phyloP scores from a whole-genome alignment of 352 stramenopile genomes.

The Pythium insidiosum region DNA sequence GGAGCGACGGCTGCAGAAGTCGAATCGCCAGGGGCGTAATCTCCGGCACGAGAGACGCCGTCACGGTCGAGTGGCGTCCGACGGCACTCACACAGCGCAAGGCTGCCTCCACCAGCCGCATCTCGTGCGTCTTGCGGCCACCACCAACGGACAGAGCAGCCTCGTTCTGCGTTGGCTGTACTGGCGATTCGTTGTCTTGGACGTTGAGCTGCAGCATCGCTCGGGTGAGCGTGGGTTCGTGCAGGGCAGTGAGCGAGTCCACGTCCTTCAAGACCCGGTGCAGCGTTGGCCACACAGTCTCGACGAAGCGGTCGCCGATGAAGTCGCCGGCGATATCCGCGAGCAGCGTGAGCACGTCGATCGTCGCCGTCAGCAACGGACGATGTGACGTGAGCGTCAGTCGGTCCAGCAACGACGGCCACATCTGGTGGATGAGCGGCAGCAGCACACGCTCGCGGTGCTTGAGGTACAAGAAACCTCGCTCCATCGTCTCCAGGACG shows the following conservation, averaged over 20 bases:
- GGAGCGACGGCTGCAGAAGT: slow-evolving; percentile 31
- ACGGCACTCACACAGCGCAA: slow-evolving; percentile 48
- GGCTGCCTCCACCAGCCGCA: slow-evolving; percentile 44
- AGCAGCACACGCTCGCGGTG: slow-evolving; percentile 42
- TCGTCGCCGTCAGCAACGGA: slow-evolving; percentile 47
- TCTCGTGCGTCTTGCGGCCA: slow-evolving; percentile 42
- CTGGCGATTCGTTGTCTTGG: slow-evolving; percentile 1
- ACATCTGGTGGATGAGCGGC: slow-evolving; percentile 68
- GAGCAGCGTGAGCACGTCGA: slow-evolving; percentile 43
- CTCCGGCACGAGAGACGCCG: slow-evolving; percentile 54
- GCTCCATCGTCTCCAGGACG: slow-evolving; percentile 57
- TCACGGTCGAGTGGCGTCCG: slow-evolving; percentile 24
- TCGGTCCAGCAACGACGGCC: slow-evolving; percentile 57
- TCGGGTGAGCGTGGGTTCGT: slow-evolving; percentile 32
- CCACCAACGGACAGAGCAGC: neutral
- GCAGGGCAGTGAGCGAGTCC: neutral
- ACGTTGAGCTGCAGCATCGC: slow-evolving; percentile 52
- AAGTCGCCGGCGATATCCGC: slow-evolving; percentile 61
- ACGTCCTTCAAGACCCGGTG: slow-evolving; percentile 28
- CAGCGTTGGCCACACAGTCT: slow-evolving; percentile 67
- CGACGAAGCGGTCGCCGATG: slow-evolving; percentile 71
- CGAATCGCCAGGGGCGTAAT: slow-evolving; percentile 30
- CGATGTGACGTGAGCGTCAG: slow-evolving; percentile 44
- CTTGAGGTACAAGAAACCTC: slow-evolving; percentile 46
- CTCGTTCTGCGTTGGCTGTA: neutral